phyloP scores from a whole-genome alignment of 208 protist genomes.

The Crithidia thermophila region DNA sequence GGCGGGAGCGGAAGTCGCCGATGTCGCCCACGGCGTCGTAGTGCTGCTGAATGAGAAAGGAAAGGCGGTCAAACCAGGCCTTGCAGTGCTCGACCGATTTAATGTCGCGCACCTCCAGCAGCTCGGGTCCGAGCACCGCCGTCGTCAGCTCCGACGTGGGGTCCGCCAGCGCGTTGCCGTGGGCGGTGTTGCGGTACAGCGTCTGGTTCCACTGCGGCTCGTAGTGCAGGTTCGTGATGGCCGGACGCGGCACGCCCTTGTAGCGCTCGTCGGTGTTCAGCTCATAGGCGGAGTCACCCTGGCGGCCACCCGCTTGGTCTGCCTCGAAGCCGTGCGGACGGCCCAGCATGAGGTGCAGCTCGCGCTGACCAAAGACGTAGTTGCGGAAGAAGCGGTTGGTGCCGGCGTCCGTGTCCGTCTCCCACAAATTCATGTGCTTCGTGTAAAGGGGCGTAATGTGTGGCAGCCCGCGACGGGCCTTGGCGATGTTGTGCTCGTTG shows the following conservation, averaged over 20 bases:
- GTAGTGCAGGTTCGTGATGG: constrained; percentile 83
- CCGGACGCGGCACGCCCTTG: constrained; percentile 71
- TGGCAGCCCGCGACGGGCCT: constrained; percentile 68
- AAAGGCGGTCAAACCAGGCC: constrained; percentile 84
- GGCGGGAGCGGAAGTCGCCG: constrained; percentile 72
- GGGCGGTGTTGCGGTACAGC: constrained; percentile 67
- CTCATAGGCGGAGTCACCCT: constrained; percentile 74
- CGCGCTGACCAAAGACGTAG: constrained; percentile 79
- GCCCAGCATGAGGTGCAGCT: constrained; percentile 78
- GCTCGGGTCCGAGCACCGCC: constrained; percentile 76
- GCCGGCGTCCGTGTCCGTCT: constrained; percentile 86
- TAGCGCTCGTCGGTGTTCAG: constrained; percentile 68
- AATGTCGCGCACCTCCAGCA: constrained; percentile 76
- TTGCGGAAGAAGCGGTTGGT: constrained; percentile 84
- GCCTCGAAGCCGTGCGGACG: constrained; percentile 79
- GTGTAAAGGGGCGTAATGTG: constrained; percentile 79
- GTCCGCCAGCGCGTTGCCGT: constrained; percentile 64
- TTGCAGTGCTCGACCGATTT: constrained; percentile 85
- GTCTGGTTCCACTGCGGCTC: constrained; percentile 81
- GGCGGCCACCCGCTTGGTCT: constrained; percentile 47
- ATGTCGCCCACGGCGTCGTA: constrained; percentile 89
- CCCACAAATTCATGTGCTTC: constrained; percentile 87
- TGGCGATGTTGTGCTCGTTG: constrained; percentile 75
- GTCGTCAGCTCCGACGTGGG: constrained; percentile 62
- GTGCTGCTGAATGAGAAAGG: constrained; percentile 83